phyloP scores from a whole-genome alignment of 441 rosid species.

The Arabidopsis hybrid region DNA sequence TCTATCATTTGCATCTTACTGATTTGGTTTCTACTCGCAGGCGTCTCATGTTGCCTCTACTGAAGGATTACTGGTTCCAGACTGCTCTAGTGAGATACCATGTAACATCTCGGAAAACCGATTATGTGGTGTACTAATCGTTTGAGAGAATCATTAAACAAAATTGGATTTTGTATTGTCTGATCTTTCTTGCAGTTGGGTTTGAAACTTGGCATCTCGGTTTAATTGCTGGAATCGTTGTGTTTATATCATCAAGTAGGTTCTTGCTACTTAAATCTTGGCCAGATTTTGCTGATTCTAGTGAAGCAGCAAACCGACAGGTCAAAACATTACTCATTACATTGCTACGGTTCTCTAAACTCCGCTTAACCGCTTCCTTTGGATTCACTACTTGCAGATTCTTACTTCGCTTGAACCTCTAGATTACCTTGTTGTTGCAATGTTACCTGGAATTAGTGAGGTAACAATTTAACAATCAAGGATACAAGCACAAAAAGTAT shows the following conservation, averaged over 20 bases:
- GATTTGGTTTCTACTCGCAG: conserved; percentile 51
- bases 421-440: conserved; percentile 78
- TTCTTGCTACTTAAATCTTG: conserved; percentile 72
- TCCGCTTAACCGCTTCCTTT: neutral
- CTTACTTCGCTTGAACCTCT: conserved; percentile 82
- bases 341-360: neutral
- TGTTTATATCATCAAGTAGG: conserved; percentile 73
- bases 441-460: conserved; percentile 92
- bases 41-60: conserved; percentile 74
- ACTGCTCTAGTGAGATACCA: conserved; percentile 67
- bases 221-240: conserved; percentile 69
- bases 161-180: neutral
- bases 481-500: neutral
- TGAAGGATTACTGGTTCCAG: conserved; percentile 74
- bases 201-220: conserved; percentile 87
- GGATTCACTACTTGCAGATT: conserved; percentile 51
- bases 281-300: conserved; percentile 87
- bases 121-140: conserved; percentile 1
- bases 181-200: conserved; percentile 60
- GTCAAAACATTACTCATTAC: conserved; percentile 45
- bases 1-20: conserved; percentile 7
- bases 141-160: neutral
- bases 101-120: conserved; percentile 49
- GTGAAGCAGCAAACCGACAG: conserved; percentile 85
- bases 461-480: conserved; percentile 44